Conservation (phyloP, 2,329 filamentous ascomycete species). For the Alternaria solani region DNA sequence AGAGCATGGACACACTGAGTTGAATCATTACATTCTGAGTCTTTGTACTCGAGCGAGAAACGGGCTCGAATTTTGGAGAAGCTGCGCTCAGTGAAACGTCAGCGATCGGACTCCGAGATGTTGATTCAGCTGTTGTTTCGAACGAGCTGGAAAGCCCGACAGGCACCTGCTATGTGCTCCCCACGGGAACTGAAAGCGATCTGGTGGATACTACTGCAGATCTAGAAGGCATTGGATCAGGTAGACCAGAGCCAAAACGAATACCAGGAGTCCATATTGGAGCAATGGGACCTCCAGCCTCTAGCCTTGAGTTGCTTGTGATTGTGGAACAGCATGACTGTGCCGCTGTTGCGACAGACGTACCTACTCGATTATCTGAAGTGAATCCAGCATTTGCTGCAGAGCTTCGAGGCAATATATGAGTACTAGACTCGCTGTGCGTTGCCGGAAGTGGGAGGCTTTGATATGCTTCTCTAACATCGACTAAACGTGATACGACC, state of each 20-base stretch:
- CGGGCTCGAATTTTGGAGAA: no score
- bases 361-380: neutral
- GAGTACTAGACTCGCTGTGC: neutral
- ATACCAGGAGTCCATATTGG: neutral
- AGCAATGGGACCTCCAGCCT: neutral
- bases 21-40: neutral
- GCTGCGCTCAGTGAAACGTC: neutral
- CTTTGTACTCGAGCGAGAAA: no score
- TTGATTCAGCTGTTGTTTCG: neutral
- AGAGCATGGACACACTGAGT: no score
- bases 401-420: neutral
- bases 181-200: neutral
- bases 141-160: neutral
- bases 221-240: neutral
- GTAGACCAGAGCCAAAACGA: constrained; percentile 1
- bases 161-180: neutral
- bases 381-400: neutral
- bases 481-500: neutral
- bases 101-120: neutral
- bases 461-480: neutral
- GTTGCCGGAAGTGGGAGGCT: neutral
- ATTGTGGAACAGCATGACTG: neutral
- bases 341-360: neutral
- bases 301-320: neutral
- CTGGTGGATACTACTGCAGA: neutral